Percentiles rank a stretch among this genome's conserved stretches.
Evolutionary conservation across 441 rosid genomes (phyloP).

Genomic region (Syzygium malaccense): DNA sequence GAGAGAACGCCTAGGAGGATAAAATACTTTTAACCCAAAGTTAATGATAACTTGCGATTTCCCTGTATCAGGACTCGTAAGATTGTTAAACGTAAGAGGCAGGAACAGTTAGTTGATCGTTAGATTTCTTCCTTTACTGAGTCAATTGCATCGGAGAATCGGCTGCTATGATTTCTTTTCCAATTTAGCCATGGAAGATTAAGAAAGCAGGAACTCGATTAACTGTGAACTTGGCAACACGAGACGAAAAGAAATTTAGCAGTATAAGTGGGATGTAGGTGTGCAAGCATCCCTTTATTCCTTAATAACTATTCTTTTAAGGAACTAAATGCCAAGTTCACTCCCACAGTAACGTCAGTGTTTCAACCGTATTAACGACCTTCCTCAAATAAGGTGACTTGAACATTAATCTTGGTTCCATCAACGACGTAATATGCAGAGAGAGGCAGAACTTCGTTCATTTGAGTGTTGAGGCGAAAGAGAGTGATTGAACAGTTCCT

Average conservation of each 20-base stretch:
- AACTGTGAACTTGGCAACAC: neutral
- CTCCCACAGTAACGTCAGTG: neutral
- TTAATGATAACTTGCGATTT: neutral
- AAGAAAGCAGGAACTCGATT: neutral
- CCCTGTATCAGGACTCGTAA: neutral
- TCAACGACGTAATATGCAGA: neutral
- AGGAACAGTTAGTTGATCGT: conserved; percentile 4
- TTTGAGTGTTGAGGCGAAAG: neutral
- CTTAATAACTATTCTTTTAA: neutral
- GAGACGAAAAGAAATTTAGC: neutral
- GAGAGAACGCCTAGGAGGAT: neutral
- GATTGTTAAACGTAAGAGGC: neutral
- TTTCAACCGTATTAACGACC: neutral
- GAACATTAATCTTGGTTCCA: neutral
- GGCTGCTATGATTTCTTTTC: neutral
- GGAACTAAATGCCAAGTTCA: neutral
- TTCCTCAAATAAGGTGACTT: neutral
- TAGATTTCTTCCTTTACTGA: neutral
- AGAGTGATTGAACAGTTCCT: neutral
- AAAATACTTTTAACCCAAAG: neutral
- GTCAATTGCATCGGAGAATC: neutral
- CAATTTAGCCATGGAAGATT: neutral
- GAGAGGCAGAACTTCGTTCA: neutral
- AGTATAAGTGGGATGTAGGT: neutral
- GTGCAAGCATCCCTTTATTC: neutral